A percentile compares a stretch with the other conserved stretches of the same genome.
phyloP scores from a whole-genome alignment of 1,284 basidiomycete genomes.

The Pseudozyma hubeiensis region DNA sequence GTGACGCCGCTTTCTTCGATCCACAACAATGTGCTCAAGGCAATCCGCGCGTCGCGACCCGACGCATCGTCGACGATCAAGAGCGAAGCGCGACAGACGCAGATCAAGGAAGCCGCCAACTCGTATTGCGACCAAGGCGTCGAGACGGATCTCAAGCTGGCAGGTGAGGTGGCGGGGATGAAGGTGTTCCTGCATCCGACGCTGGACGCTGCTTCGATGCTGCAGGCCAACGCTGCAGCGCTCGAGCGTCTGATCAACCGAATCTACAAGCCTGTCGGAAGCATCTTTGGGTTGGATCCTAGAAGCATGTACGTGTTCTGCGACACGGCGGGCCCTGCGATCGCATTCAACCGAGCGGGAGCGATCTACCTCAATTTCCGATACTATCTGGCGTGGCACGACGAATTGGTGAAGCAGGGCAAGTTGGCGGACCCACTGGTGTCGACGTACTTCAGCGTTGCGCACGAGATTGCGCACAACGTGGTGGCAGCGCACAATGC shows the following conservation, averaged over 20 bases:
- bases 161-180: conserved; percentile 68
- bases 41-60: conserved; percentile 69
- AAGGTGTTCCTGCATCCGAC: conserved; percentile 68
- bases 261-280: conserved; percentile 66
- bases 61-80: conserved; percentile 67
- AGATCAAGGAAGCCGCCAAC: conserved; percentile 69
- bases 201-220: conserved; percentile 54
- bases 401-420: conserved; percentile 76
- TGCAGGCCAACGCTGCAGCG: conserved; percentile 61
- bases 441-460: conserved; percentile 88
- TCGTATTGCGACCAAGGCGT: conserved; percentile 70
- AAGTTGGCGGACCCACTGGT: conserved; percentile 78
- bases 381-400: conserved; percentile 89
- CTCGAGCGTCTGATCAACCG: conserved; percentile 65
- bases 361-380: conserved; percentile 87
- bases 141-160: conserved; percentile 68
- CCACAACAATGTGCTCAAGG: conserved; percentile 65
- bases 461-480: conserved; percentile 86
- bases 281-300: conserved; percentile 70
- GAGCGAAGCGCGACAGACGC: conserved; percentile 63
- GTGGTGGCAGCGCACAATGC: conserved; percentile 77
- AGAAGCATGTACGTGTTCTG: conserved; percentile 86
- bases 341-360: conserved; percentile 92
- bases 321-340: conserved; percentile 81
- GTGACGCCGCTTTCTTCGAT: conserved; percentile 68